phyloP scores from a whole-genome alignment of 306 rosid species.

The Sophora flavescens region DNA sequence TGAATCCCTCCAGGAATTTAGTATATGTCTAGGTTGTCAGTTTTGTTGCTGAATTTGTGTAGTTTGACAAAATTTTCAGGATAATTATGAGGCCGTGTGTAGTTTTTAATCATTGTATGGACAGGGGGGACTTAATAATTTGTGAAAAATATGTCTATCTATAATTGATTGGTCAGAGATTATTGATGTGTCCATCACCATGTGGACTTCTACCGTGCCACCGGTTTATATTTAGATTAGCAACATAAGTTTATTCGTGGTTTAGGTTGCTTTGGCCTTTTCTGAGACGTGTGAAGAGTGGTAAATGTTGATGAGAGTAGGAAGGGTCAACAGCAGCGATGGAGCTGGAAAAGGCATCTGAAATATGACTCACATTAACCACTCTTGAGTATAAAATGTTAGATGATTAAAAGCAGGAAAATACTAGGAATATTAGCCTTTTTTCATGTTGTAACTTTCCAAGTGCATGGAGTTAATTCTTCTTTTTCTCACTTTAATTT shows the following conservation, averaged over 20 bases:
- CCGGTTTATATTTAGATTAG: constrained; percentile 25
- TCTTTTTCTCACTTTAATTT: constrained; percentile 39
- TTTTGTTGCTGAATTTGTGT: constrained; percentile 1
- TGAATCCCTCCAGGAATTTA: constrained; percentile 13
- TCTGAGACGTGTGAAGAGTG: background rate
- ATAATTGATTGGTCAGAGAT: constrained; percentile 35
- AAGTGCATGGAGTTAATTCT: constrained; percentile 11
- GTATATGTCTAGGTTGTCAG: background rate
- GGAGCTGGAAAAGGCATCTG: constrained; percentile 14
- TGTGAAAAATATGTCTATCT: background rate
- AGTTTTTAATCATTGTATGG: constrained; percentile 22
- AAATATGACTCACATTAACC: constrained; percentile 20
- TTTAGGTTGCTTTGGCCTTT: background rate
- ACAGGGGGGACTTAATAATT: background rate
- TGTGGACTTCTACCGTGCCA: constrained; percentile 4
- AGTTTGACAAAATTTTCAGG: background rate
- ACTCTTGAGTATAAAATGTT: constrained; percentile 8
- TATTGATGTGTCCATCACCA: constrained; percentile 1
- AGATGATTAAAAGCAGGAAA: background rate
- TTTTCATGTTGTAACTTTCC: constrained; percentile 25
- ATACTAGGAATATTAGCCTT: background rate
- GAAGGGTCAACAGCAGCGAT: background rate
- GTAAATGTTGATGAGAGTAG: constrained; percentile 18
- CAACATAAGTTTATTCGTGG: background rate
- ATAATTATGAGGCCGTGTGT: constrained; percentile 8